Base-by-base conservation (phyloP, 352 stramenopile genomes). In the Salisapilia sapeloensis region DNA sequence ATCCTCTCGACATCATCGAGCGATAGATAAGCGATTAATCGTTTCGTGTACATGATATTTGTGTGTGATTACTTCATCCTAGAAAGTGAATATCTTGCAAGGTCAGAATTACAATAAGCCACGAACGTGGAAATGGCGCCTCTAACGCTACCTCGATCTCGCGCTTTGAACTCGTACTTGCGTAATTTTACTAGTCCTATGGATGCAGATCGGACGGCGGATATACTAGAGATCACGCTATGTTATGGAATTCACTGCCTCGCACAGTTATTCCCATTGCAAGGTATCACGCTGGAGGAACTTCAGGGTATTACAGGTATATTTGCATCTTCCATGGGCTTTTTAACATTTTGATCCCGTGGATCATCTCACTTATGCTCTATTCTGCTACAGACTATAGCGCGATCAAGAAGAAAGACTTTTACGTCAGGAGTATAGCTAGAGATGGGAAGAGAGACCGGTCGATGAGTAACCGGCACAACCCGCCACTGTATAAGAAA, bases 181-280 rank as follows among this genome's bases (percentile, higher is more conserved):
- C 62, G 56, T 33, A 85, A 85, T 51, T 85, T 82, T 35, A 37
- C 57, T 20, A 36, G 38, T 38, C n/a, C n/a, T n/a, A n/a, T n/a
- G n/a, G 64, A 77, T 41, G 53, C 42, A 21, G 18, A 48, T 14
- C 50, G 46, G 4, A 49, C 67, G 27, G 49, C 67, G 38, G 62
- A 85, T 34, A 50, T 85, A 2, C 51, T 85, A 6, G 65, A 80
- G 44, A 46, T 82, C 15, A 66, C 59, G 16, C 53, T 82, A 18
- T 76, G 62, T 52, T 85, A 85, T 25, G 69, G 69, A 21, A 53
- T 80, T 29, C 49, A 66, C 44, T 85, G 69, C 38, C 50, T 82
- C 13, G 52, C 62, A 14, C 62, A 57, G 33, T 74, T 62, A 27
- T 78, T 72, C 42, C 62, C 60, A 39, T 53, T 82, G 34, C 61